Evolutionary conservation across 768 basidiomycete species (phyloP).

Genomic region (Suillus subalutaceus): DNA sequence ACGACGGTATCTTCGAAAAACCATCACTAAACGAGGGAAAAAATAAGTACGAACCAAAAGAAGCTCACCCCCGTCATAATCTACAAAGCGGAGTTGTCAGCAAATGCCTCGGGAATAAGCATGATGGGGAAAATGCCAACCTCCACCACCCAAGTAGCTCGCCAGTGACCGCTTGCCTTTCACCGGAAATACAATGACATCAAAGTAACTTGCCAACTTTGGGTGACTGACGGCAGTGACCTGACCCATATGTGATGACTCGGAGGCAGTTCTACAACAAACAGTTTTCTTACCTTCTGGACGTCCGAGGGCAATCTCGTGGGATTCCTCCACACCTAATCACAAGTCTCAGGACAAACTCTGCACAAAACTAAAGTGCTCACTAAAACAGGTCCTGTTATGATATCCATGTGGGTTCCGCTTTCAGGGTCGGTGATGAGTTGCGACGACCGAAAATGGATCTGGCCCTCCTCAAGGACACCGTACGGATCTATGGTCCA

Average conservation of each 20-base stretch:
- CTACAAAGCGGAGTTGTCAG: constrained; percentile 35
- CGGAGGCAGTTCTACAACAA: background rate
- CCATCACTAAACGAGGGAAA: background rate
- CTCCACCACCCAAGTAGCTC: constrained; percentile 73
- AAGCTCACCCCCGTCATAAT: constrained; percentile 72
- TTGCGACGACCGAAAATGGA: constrained; percentile 55
- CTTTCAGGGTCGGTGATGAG: constrained; percentile 31
- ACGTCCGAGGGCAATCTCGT: constrained; percentile 73
- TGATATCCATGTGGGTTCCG: constrained; percentile 42
- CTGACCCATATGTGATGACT: constrained; percentile 34
- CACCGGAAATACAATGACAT: constrained; percentile 59
- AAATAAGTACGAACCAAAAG: background rate
- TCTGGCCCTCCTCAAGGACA: constrained; percentile 60
- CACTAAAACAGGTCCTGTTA: constrained; percentile 67
- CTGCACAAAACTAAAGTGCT: constrained; percentile 18
- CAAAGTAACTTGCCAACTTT: constrained; percentile 51
- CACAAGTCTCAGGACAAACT: background rate
- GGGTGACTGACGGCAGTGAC: constrained; percentile 59
- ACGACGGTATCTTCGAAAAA: constrained; percentile 51
- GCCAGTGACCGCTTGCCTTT: constrained; percentile 62
- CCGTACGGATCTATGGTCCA: constrained; percentile 59
- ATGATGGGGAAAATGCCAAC: constrained; percentile 39
- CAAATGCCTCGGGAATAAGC: constrained; percentile 4
- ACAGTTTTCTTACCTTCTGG: constrained; percentile 51
- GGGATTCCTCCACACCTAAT: constrained; percentile 59